Percentiles rank a stretch among this genome's conserved stretches.
These are phyloP conservation scores for Yamadazyma membranifaciens DNA, from an alignment of 1,139 yeast genomes.

Conservation along the genomic window DNA sequence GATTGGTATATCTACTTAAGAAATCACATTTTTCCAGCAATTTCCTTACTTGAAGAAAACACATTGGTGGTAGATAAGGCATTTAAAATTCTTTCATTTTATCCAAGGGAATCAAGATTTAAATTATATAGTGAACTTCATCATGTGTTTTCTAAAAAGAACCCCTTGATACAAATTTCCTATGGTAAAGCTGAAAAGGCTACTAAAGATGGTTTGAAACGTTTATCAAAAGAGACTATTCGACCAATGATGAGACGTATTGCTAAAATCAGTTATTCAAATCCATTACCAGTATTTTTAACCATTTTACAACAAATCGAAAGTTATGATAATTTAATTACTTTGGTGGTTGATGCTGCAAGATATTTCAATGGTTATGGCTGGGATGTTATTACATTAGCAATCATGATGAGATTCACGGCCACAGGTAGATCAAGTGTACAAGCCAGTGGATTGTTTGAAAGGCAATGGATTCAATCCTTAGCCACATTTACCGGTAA, in stretches of 20 bases:
- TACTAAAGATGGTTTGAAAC: constrained; percentile 76
- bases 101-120: constrained; percentile 65
- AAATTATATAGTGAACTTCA: constrained; percentile 81
- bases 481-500: constrained; percentile 67
- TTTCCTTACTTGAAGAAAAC: constrained; percentile 60
- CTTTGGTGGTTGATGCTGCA: constrained; percentile 78
- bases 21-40: constrained; percentile 64
- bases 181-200: constrained; percentile 74
- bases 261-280: constrained; percentile 73
- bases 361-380: constrained; percentile 74
- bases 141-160: constrained; percentile 54
- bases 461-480: constrained; percentile 83
- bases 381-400: constrained; percentile 83
- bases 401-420: constrained; percentile 69
- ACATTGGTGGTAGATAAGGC: constrained; percentile 64
- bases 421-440: constrained; percentile 60
- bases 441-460: constrained; percentile 79
- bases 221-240: constrained; percentile 85
- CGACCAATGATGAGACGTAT: constrained; percentile 73
- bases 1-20: constrained; percentile 66
- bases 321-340: constrained; percentile 85
- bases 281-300: constrained; percentile 76
- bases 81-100: constrained; percentile 52
- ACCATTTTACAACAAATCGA: constrained; percentile 74
- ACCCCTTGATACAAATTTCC: constrained; percentile 59